Evolutionary conservation across 2,329 filamentous ascomycete species (phyloP), one percentile per base, ranked within the genome.

Genomic region (Lanzia echinophila): DNA sequence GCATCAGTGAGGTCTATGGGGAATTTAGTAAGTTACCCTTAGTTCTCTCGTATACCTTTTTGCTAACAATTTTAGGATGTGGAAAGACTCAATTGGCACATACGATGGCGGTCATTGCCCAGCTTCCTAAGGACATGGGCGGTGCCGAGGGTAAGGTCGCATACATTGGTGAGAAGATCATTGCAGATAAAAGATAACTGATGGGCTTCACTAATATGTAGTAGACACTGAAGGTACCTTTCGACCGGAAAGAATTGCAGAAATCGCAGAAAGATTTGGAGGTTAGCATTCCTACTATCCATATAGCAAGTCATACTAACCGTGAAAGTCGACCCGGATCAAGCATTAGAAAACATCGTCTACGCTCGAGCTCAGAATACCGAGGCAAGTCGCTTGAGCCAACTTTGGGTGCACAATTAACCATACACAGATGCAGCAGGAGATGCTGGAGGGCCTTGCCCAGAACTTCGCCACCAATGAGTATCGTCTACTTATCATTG

Each of bases 41-140:
- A 13, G 5, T 24, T 17, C 24, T 32, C 6, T 17, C 13, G 38
- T 7, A 6, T 47, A 32, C 32, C 5, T 24, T 38, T n/a, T 47
- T 19, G 28, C 33, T 15, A 42, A 50, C 17, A 2, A 11, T 17
- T 31, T 31, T 31, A 74, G 72, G 72, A 59, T 87, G 83, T 65
- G 83, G 84, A 56, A 87, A 87, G 70, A 86, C 83, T 17, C 84
- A 87, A 65, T 72, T 87, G 28, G 82, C 79, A 4, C 84, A 86
- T 65, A 87, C 84, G 5, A 81, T 86, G 75, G 81, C 81, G 41
- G 83, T 87, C 34, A 75, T 84, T 50, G 79, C 82, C 48, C 68
- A 79, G 63, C 68, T 79, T 39, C 77, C 77, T 15, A 42, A 75
- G 64, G 79, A 83, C 17, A 77, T 83, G 71, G 83, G 83, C 12